Evolutionary conservation across 2,329 filamentous ascomycete genomes (phyloP).

Genomic region (Calcarisporium arbuscula): DNA sequence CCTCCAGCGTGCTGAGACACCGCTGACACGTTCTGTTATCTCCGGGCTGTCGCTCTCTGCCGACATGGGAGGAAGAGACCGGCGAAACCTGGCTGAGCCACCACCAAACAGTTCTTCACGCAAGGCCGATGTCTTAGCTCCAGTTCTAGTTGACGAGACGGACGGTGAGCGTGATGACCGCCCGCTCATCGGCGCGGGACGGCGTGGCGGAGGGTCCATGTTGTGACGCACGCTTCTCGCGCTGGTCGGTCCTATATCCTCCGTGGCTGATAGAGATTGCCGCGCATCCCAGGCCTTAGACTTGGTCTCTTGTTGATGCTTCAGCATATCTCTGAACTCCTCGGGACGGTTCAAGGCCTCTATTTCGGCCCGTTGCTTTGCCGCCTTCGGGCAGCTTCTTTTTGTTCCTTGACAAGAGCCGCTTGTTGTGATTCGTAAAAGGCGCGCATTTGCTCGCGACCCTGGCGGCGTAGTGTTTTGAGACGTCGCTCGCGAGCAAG

Average conservation of each 20-base stretch:
- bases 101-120: conserved; percentile 19
- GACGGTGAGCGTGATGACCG: conserved; percentile 12
- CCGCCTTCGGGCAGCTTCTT: conserved; percentile 24
- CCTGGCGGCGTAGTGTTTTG: conserved; percentile 43
- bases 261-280: conserved; percentile 33
- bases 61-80: conserved; percentile 31
- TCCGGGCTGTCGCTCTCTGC: conserved; percentile 20
- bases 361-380: conserved; percentile 18
- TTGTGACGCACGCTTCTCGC: conserved; percentile 28
- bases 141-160: conserved; percentile 11
- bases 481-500: conserved; percentile 41
- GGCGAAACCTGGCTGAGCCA: conserved; percentile 26
- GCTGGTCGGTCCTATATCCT: conserved; percentile 28
- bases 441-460: conserved; percentile 42
- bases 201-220: conserved; percentile 13
- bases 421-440: conserved; percentile 35
- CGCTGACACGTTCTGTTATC: conserved; percentile 23
- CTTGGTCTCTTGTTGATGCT: conserved; percentile 22
- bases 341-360: conserved; percentile 25
- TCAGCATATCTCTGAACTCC: conserved; percentile 26
- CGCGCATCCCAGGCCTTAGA: conserved; percentile 29
- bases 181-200: conserved; percentile 13
- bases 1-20: conserved; percentile 37
- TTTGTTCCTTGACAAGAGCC: conserved; percentile 25
- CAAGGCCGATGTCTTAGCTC: conserved; percentile 22